Evolutionary conservation across 495 filamentous ascomycete species (phyloP).

Genomic region (Tuber aestivum): DNA sequence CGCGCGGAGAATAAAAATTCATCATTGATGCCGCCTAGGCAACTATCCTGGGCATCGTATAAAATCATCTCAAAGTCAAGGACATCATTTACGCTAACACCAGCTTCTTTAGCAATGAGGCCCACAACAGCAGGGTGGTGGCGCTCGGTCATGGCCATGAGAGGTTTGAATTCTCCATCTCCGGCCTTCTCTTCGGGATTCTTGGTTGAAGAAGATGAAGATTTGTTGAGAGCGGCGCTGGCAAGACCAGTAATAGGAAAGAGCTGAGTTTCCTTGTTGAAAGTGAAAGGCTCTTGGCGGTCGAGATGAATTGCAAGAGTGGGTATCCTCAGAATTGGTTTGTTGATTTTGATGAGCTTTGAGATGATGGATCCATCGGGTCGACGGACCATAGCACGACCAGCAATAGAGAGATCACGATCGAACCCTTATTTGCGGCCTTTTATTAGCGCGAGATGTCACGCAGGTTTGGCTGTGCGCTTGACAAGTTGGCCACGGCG

Average conservation of each 20-base stretch:
- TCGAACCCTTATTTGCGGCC: constrained; percentile 65
- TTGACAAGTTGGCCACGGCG: background rate
- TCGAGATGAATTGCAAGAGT: constrained; percentile 91
- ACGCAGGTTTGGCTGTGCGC: background rate
- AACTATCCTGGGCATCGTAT: constrained; percentile 88
- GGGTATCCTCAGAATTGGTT: constrained; percentile 80
- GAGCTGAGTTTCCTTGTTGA: constrained; percentile 94
- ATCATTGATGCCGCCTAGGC: constrained; percentile 80
- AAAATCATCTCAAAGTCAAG: constrained; percentile 93
- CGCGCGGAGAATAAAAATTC: constrained; percentile 92
- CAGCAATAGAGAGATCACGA: constrained; percentile 84
- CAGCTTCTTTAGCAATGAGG: constrained; percentile 74
- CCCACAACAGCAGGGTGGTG: constrained; percentile 85
- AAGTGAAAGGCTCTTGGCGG: constrained; percentile 72
- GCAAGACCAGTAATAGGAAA: constrained; percentile 88
- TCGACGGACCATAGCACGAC: constrained; percentile 73
- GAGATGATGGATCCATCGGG: constrained; percentile 68
- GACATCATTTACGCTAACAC: constrained; percentile 60
- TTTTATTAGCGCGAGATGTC: background rate
- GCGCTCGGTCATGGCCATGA: constrained; percentile 70
- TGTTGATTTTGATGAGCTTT: constrained; percentile 83
- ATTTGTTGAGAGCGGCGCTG: constrained; percentile 77
- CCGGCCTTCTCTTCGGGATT: constrained; percentile 46
- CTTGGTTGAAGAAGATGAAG: constrained; percentile 43
- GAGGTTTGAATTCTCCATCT: constrained; percentile 58